Evolutionary conservation across 2,329 filamentous ascomycete genomes (phyloP).

Genomic region (Scytalidium sp.): DNA sequence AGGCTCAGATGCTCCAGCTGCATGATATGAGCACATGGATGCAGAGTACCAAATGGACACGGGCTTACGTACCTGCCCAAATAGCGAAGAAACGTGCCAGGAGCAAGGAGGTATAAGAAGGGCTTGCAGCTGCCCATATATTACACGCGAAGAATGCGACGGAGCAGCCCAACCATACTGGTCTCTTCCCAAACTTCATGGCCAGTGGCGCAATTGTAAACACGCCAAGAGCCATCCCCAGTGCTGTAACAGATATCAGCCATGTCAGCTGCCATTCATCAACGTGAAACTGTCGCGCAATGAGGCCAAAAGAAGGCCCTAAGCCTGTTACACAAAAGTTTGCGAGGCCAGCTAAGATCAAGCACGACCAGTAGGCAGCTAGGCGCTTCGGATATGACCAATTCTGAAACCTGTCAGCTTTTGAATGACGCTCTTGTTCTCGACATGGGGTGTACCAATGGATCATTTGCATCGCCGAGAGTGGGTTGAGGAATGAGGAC

Average conservation of each 20-base stretch:
- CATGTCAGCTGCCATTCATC: not conserved
- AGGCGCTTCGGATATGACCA: not conserved
- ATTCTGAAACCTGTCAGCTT: not conserved
- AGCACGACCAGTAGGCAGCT: not conserved
- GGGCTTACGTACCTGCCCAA: not conserved
- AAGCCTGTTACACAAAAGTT: not conserved
- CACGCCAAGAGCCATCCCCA: not conserved
- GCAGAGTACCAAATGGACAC: not conserved
- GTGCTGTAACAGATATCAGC: not conserved
- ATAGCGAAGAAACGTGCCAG: not conserved
- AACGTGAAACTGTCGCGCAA: not conserved
- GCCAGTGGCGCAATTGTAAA: not conserved
- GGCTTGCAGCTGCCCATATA: constrained; percentile 1
- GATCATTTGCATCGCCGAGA: constrained; percentile 21
- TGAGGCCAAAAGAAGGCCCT: not conserved
- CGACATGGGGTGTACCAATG: constrained; percentile 29
- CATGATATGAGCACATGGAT: not conserved
- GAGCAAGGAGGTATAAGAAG: not conserved
- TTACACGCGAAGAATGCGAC: not conserved
- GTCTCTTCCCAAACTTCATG: not conserved
- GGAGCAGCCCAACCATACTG: not conserved
- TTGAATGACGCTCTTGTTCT: not conserved
- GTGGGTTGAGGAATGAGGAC: constrained; percentile 6
- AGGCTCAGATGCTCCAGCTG: not conserved
- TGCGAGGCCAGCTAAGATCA: not conserved